Percentiles rank a stretch among this genome's conserved stretches.
These are phyloP conservation scores for Nannochloropsis salina DNA, from an alignment of 108 stramenopile species.

Conservation along the genomic window DNA sequence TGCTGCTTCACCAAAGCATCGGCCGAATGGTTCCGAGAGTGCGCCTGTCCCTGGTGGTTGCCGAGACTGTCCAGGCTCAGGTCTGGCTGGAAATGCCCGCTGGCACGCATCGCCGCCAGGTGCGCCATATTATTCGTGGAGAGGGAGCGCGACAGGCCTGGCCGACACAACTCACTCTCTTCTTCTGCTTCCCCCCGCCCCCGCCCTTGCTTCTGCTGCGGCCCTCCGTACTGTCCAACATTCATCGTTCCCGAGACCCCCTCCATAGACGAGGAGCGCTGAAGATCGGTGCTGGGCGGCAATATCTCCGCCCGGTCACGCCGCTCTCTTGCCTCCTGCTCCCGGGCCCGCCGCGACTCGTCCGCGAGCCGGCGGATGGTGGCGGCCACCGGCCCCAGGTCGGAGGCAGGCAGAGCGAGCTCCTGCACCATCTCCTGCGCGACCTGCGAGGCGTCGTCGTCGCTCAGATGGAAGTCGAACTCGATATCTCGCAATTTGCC, in stretches of 20 bases:
- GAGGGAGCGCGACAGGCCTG: neutral
- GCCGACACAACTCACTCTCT: neutral
- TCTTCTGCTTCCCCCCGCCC: neutral
- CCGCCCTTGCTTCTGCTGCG: neutral
- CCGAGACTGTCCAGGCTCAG: neutral
- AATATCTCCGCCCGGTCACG: neutral
- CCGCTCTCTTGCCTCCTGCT: neutral
- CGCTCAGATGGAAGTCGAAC: slow-evolving; percentile 32
- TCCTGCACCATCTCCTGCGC: neutral
- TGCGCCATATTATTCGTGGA: neutral
- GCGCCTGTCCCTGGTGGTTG: neutral
- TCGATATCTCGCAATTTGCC: slow-evolving; percentile 40
- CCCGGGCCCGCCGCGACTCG: neutral
- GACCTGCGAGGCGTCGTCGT: slow-evolving; percentile 27
- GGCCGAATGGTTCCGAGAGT: neutral
- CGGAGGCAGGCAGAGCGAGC: neutral
- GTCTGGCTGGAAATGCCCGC: neutral
- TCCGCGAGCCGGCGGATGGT: neutral
- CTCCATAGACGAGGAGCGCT: neutral
- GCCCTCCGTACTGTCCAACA: neutral
- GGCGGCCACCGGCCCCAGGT: neutral
- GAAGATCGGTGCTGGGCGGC: neutral
- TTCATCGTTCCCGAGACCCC: neutral
- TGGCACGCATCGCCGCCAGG: neutral
- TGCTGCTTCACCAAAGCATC: neutral